These are phyloP conservation scores for Halophytophthora polymorphica DNA, from an alignment of 352 stramenopile genomes.

Conservation along the genomic window DNA sequence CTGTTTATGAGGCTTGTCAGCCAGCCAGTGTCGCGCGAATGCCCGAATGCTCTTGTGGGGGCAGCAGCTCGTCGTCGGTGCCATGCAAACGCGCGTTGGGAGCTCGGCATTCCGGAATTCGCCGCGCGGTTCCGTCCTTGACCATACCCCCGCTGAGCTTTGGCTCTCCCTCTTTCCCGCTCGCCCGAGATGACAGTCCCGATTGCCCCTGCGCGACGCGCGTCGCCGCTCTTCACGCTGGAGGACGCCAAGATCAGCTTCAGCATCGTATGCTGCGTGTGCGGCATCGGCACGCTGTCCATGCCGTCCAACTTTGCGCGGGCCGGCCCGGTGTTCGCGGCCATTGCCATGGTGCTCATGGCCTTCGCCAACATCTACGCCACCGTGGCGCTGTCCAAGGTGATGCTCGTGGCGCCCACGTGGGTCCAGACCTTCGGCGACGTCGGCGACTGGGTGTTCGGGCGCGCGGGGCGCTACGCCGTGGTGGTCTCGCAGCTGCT, in stretches of 20 bases:
- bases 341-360: constrained; percentile 41
- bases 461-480: constrained; percentile 28
- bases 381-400: constrained; percentile 30
- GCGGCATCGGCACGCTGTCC: constrained; percentile 54
- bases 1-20: too few relatives aligned
- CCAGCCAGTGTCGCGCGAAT: too few relatives aligned
- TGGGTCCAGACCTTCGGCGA: constrained; percentile 39
- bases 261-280: constrained; percentile 67
- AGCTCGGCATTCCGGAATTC: too few relatives aligned
- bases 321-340: constrained; percentile 32
- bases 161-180: not conserved
- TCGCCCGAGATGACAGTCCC: constrained; percentile 7
- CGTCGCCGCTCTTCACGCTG: constrained; percentile 36
- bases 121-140: too few relatives aligned
- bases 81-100: too few relatives aligned
- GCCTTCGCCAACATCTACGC: constrained; percentile 42
- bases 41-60: too few relatives aligned
- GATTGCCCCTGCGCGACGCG: constrained; percentile 1
- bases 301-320: constrained; percentile 52
- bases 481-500: constrained; percentile 25
- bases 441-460: constrained; percentile 36
- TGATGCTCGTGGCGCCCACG: constrained; percentile 33
- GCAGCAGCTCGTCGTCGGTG: too few relatives aligned
- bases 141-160: constrained; percentile 4
- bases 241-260: constrained; percentile 61